Percentiles rank a stretch among this genome's conserved stretches.
Evolutionary conservation across 305 asterid species (phyloP).

Genomic region (Fraxinus baroniana): DNA sequence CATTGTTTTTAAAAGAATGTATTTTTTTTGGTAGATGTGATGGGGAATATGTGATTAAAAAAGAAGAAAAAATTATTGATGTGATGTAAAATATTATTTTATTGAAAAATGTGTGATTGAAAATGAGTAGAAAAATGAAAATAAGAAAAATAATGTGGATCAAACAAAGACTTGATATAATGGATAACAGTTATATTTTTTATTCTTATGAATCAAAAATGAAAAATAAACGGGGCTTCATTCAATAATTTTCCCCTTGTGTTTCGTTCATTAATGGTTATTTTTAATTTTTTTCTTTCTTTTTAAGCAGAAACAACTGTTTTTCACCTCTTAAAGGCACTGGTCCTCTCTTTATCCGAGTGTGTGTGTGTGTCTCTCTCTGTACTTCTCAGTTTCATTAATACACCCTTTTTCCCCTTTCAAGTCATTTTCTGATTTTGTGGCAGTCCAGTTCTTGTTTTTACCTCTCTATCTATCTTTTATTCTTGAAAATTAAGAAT

Average conservation of each 20-base stretch:
- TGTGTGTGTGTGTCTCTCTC: slow-evolving; percentile 18
- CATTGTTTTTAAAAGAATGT: too few species aligned
- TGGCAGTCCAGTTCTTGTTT: slow-evolving; percentile 9
- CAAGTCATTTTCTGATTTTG: slow-evolving; percentile 3
- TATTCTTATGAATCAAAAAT: too few species aligned
- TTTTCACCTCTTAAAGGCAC: slow-evolving; percentile 34
- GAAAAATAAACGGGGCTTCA: neutral
- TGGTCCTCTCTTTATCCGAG: slow-evolving; percentile 25
- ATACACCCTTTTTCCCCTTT: neutral
- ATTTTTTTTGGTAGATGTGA: too few species aligned
- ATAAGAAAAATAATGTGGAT: too few species aligned
- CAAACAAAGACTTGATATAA: too few species aligned
- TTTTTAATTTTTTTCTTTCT: slow-evolving; percentile 21
- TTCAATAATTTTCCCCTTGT: neutral
- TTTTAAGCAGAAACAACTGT: slow-evolving; percentile 26
- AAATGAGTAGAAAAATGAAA: too few species aligned
- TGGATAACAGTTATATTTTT: too few species aligned
- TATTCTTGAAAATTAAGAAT: slow-evolving; percentile 8
- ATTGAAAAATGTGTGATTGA: too few species aligned
- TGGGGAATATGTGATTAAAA: too few species aligned
- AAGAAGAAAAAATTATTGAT: too few species aligned
- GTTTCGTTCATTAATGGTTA: slow-evolving; percentile 10
- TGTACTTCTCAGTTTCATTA: slow-evolving; percentile 28
- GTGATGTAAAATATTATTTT: too few species aligned
- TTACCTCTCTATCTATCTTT: neutral